A percentile compares a stretch with the other conserved stretches of the same genome.
Evolutionary conservation across 441 rosid species (phyloP).

Genomic region (Erodium moschatum): DNA sequence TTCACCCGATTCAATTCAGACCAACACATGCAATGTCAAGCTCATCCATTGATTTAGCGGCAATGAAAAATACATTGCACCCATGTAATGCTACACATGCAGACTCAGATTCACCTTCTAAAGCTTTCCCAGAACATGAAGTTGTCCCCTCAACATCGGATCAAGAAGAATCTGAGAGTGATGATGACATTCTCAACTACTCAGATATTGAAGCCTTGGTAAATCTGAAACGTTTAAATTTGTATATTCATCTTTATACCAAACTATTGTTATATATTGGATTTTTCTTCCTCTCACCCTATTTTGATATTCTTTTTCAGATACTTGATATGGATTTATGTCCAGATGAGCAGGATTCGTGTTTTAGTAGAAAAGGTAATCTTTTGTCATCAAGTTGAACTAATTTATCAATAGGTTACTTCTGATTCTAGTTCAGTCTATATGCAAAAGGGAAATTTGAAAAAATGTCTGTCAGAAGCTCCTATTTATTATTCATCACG

Average conservation of each 20-base stretch:
- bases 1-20: slow-evolving; percentile 16
- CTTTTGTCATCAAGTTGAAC: neutral
- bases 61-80: slow-evolving; percentile 20
- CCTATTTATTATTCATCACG: neutral
- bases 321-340: slow-evolving; percentile 41
- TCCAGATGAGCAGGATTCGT: slow-evolving; percentile 29
- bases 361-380: slow-evolving; percentile 30
- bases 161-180: slow-evolving; percentile 27
- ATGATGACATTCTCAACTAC: slow-evolving; percentile 29
- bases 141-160: slow-evolving; percentile 22
- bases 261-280: neutral
- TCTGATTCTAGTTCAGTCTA: slow-evolving; percentile 6
- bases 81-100: slow-evolving; percentile 22
- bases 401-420: slow-evolving; percentile 10
- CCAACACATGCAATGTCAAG: slow-evolving; percentile 17
- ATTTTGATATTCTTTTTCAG: slow-evolving; percentile 24
- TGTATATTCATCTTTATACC: neutral
- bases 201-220: slow-evolving; percentile 47
- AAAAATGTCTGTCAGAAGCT: neutral
- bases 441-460: neutral
- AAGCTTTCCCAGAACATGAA: neutral
- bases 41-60: slow-evolving; percentile 15
- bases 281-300: slow-evolving; percentile 3
- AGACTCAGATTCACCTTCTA: slow-evolving; percentile 14
- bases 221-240: slow-evolving; percentile 14